Base-by-base conservation (phyloP, 2,329 filamentous ascomycete species). In the Neopestalotiopsis sp. region DNA sequence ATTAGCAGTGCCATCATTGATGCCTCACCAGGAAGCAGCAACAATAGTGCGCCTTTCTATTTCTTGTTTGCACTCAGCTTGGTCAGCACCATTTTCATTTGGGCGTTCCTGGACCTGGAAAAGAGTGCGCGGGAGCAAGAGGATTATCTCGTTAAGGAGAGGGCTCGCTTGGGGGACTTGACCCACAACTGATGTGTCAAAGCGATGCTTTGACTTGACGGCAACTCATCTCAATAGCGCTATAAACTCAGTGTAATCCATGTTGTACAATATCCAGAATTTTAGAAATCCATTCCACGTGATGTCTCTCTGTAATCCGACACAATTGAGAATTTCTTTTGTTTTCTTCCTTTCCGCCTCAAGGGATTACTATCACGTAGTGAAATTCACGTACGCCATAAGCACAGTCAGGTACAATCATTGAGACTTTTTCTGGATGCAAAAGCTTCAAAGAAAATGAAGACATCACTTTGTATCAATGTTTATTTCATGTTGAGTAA, bases 1-100 rank as follows among this genome's bases (percentile, higher is more conserved):
- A 89, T 93, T n/a, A 89, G 87, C 68, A 89, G 86, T 71, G 90
- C 90, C 5, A 92, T 92, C 69, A 91, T 92, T 68, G 90, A 92
- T 75, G 87, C 87, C 0, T 85, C 83, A 5, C 84, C 86, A 0
- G 82, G 81, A 1, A 78, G 80, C 14, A 83, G 88, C 67, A 87
- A 91, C 74, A 87, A 87, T 66, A 89, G 84, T 32, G 86, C 86
- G 7, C 90, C 90, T 0, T 92, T 92, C 70, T 92, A 91, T 73
- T 92, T 92, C 69, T 74, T 92, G 20, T 89, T 90, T 71, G 88
- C 81, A 0, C 74, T 91, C 70, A 90, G 86, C 71, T 63, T 89
- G 61, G 79, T 85, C 20, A 90, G 88, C 74, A 87, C 88, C 57
- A 72, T 78, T 9, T 81, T 87, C 1, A 79, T 91, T 71, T 83